Percentiles rank a stretch among this genome's conserved stretches.
Conservation (phyloP, 441 rosid genomes). For the Croton setiger region DNA sequence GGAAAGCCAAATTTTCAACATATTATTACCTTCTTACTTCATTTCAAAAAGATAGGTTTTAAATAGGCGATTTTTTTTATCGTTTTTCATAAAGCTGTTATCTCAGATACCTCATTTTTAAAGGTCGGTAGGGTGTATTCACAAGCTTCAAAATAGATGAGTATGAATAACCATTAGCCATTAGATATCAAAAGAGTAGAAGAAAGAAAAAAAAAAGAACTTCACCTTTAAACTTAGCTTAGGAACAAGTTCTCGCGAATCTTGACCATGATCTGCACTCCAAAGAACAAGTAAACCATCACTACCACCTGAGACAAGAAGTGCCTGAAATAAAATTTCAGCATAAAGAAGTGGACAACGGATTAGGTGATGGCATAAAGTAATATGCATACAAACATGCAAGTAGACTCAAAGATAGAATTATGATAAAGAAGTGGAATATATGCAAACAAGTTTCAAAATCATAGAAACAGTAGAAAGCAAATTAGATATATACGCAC, state of each 20-base stretch:
- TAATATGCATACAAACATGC: background rate
- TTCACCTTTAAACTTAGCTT: constrained; percentile 86
- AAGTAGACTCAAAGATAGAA: background rate
- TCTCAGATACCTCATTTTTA: background rate
- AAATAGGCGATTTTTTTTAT: background rate
- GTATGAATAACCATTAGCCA: background rate
- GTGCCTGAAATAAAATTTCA: constrained; percentile 54
- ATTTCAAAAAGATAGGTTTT: background rate
- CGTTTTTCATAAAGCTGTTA: background rate
- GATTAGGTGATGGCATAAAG: constrained; percentile 3
- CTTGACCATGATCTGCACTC: constrained; percentile 96
- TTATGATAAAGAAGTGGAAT: background rate
- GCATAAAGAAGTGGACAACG: constrained; percentile 10
- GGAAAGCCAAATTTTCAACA: background rate
- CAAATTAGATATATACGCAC: background rate
- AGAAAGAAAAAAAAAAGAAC: background rate
- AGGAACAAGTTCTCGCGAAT: constrained; percentile 96
- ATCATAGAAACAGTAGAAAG: background rate
- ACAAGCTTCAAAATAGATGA: constrained; percentile 6
- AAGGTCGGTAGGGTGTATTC: background rate
- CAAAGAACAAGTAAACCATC: constrained; percentile 93
- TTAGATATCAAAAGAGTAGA: constrained; percentile 1
- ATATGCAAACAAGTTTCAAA: background rate
- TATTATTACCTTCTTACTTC: background rate
- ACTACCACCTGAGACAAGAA: constrained; percentile 95